Evolutionary conservation across 2,329 filamentous ascomycete genomes (phyloP).

Genomic region (Metarhizium anisopliae): DNA sequence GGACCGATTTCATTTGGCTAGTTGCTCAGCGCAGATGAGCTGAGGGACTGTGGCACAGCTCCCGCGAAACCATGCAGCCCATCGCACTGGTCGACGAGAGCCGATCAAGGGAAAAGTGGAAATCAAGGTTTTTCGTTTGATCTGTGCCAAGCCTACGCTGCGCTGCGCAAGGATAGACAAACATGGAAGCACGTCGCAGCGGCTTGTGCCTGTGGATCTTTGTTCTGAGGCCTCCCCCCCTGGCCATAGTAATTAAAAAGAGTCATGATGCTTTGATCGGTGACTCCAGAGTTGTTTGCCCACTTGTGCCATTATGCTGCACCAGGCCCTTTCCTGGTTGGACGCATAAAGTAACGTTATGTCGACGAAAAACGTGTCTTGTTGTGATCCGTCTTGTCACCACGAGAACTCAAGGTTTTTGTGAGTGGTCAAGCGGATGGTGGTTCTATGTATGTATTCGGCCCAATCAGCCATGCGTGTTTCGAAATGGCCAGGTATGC

Average conservation of each 20-base stretch:
- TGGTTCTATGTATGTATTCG: too few relatives aligned
- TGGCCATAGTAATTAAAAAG: not conserved
- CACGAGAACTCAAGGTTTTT: too few relatives aligned
- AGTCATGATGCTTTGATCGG: not conserved
- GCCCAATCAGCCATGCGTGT: not conserved
- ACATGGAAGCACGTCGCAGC: not conserved
- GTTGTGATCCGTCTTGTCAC: too few relatives aligned
- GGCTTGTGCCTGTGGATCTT: not conserved
- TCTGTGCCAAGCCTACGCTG: not conserved
- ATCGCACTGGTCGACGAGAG: not conserved
- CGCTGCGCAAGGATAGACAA: not conserved
- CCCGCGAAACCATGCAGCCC: not conserved
- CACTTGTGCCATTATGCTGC: not conserved
- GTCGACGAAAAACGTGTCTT: too few relatives aligned
- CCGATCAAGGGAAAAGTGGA: not conserved
- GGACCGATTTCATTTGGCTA: not conserved
- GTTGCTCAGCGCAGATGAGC: not conserved
- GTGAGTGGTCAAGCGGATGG: too few relatives aligned
- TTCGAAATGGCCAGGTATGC: not conserved
- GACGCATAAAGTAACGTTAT: too few relatives aligned
- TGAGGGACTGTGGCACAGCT: not conserved
- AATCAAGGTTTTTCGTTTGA: not conserved
- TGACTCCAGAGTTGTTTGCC: not conserved
- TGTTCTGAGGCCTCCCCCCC: not conserved
- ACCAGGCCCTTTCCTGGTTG: not conserved